Percentiles rank a stretch among this genome's conserved stretches.
Conservation (phyloP, 305 asterid genomes). For the Stenogyne calaminthoides region DNA sequence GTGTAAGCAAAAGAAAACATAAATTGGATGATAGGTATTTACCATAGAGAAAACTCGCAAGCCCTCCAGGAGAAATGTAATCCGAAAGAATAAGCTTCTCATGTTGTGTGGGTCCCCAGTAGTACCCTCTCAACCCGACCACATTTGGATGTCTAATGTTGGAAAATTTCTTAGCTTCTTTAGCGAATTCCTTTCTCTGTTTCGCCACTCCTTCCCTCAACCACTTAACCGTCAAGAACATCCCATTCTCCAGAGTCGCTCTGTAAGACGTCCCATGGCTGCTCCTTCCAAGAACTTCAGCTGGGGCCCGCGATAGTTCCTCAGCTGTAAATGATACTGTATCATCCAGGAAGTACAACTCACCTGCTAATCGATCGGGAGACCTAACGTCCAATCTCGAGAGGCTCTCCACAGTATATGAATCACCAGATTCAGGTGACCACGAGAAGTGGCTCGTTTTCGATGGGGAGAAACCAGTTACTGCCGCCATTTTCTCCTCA, state of each 20-base stretch:
- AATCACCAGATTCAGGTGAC: slow-evolving; percentile 95
- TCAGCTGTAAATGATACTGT: slow-evolving; percentile 84
- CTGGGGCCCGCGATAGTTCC: slow-evolving; percentile 93
- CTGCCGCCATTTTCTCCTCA: slow-evolving; percentile 68
- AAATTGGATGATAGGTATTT: slow-evolving; percentile 25
- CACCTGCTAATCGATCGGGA: slow-evolving; percentile 89
- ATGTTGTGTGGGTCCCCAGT: slow-evolving; percentile 99
- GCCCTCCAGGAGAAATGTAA: slow-evolving; percentile 92
- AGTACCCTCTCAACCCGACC: slow-evolving; percentile 95
- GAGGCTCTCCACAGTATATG: slow-evolving; percentile 69
- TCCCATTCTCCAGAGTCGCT: slow-evolving; percentile 82
- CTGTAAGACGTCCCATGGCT: slow-evolving; percentile 97
- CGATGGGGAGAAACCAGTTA: slow-evolving; percentile 84
- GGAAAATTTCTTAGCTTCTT: slow-evolving; percentile 95
- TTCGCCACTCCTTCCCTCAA: slow-evolving; percentile 98
- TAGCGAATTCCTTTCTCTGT: slow-evolving; percentile 95
- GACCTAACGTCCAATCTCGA: slow-evolving; percentile 82
- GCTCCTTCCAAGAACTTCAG: slow-evolving; percentile 97
- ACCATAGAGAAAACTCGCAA: slow-evolving; percentile 92
- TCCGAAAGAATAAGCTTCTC: slow-evolving; percentile 97
- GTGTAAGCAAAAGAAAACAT: background rate
- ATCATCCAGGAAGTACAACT: slow-evolving; percentile 93
- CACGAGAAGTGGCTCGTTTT: slow-evolving; percentile 84
- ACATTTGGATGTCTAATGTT: slow-evolving; percentile 95
- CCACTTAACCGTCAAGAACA: slow-evolving; percentile 96